Base-by-base conservation (phyloP, 768 basidiomycete species). In the Tylopilus sp. region DNA sequence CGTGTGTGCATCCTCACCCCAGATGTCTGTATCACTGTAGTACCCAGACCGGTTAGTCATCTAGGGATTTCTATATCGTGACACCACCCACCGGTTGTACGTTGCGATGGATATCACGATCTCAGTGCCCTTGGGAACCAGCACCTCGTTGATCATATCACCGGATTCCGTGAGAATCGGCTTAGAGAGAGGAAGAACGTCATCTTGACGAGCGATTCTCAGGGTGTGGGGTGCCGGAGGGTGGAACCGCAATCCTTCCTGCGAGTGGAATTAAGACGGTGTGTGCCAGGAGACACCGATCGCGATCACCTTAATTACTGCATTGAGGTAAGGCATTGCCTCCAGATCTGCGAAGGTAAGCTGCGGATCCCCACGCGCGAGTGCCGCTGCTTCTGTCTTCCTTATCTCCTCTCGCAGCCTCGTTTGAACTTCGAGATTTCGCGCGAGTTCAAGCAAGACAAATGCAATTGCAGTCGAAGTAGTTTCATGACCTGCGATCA, bases 391-490 rank as follows among this genome's bases (percentile, higher is more conserved):
- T 4, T 38, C 28, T 4, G 38, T 51, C 33, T 42, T 48, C 40
- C 54, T 47, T 40, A 61, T 61, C 33, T 61, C 59, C 14, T 51
- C 72, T 14, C 89, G 80, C 14, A 92, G 77, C 48, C 73, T 76
- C 2, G 68, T 68, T 62, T 90, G 88, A 13, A 81, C 66, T 16
- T 79, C 71, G 0, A 78, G 82, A 53, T 83, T 69, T 29, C 72
- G 75, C 1, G 83, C 77, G 10, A 91, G 74, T 57, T 85, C 82
- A 45, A 84, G 72, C 2, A 89, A 66, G 4, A 78, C 75, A 82
- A 83, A 89, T 44, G 76, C 70, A n/a, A 81, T 52, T 2, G 77
- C 74, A 31, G 73, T 80, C 2, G 84, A 74, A 31, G 79, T 82
- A 4, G 83, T 85, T 63, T 87, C 85, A 64, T 87, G 78, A 2